A percentile compares a stretch with the other conserved stretches of the same genome.
Conservation (phyloP, 1,284 basidiomycete genomes). For the Cryptococcus sp. region DNA sequence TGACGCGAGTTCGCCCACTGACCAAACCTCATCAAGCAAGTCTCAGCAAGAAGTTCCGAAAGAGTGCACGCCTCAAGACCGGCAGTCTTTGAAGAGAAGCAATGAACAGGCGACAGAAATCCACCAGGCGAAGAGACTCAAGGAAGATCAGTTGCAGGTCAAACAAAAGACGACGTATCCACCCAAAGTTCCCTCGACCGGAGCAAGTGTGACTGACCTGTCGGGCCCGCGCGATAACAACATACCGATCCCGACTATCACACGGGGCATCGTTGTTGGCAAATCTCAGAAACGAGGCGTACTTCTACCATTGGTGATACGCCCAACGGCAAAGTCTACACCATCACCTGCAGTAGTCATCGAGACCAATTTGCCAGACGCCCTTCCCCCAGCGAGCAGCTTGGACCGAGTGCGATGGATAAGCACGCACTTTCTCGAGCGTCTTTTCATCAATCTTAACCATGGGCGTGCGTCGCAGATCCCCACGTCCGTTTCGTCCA, state of each 20-base stretch:
- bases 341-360: neutral
- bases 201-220: neutral
- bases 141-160: too few species aligned
- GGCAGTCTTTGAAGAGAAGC: too few species aligned
- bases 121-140: too few species aligned
- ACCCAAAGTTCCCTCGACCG: too few species aligned
- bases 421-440: constrained; percentile 15
- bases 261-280: neutral
- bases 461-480: constrained; percentile 2
- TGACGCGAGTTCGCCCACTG: neutral
- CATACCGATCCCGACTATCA: neutral
- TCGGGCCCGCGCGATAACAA: neutral
- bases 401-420: constrained; percentile 7
- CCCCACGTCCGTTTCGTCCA: neutral
- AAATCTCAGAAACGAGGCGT: neutral
- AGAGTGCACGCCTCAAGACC: too few species aligned
- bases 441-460: constrained; percentile 19
- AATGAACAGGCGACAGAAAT: too few species aligned
- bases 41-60: too few species aligned
- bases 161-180: too few species aligned
- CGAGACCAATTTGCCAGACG: neutral
- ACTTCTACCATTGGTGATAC: too few species aligned
- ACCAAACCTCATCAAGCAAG: too few species aligned
- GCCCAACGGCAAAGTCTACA: neutral
- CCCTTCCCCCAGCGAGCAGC: neutral